A percentile compares a stretch with the other conserved stretches of the same genome.
Evolutionary conservation across 345 rosid genomes (phyloP).

Genomic region (Salix udensis): DNA sequence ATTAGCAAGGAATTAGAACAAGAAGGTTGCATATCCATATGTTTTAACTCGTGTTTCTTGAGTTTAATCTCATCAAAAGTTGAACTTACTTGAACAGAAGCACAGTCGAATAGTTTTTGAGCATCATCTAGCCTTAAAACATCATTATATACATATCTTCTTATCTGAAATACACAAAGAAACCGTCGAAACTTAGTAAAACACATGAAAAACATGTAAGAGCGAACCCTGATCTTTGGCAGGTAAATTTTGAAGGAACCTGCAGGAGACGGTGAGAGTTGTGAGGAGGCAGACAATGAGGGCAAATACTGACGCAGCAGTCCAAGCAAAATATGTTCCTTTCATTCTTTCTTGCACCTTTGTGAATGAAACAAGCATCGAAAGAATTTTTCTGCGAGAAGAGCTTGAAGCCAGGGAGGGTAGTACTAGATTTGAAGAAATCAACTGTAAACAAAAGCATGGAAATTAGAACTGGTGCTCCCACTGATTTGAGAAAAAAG

Average conservation of each 20-base stretch:
- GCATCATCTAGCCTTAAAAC: slow-evolving; percentile 70
- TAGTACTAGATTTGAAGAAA: slow-evolving; percentile 13
- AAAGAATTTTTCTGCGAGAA: slow-evolving; percentile 76
- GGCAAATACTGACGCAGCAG: slow-evolving; percentile 68
- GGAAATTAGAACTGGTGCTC: neutral
- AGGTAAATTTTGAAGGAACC: slow-evolving; percentile 33
- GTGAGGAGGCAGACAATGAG: slow-evolving; percentile 75
- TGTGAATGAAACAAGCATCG: slow-evolving; percentile 66
- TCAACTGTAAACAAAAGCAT: slow-evolving; percentile 22
- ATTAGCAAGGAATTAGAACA: neutral
- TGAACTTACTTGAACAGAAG: slow-evolving; percentile 61
- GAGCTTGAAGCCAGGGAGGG: slow-evolving; percentile 62
- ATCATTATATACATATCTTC: slow-evolving; percentile 84
- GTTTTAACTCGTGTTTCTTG: neutral
- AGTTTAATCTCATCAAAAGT: neutral
- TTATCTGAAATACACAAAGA: slow-evolving; percentile 44
- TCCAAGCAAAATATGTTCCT: slow-evolving; percentile 78
- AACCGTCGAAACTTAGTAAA: neutral
- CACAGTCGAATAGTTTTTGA: slow-evolving; percentile 66
- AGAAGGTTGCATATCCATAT: neutral
- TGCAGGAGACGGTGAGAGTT: slow-evolving; percentile 70
- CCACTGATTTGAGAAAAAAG: neutral
- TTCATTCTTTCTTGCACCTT: slow-evolving; percentile 67
- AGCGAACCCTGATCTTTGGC: neutral
- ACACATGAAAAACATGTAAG: neutral